phyloP scores from a whole-genome alignment of 352 stramenopile species.

The Phytophthora palmivora region DNA sequence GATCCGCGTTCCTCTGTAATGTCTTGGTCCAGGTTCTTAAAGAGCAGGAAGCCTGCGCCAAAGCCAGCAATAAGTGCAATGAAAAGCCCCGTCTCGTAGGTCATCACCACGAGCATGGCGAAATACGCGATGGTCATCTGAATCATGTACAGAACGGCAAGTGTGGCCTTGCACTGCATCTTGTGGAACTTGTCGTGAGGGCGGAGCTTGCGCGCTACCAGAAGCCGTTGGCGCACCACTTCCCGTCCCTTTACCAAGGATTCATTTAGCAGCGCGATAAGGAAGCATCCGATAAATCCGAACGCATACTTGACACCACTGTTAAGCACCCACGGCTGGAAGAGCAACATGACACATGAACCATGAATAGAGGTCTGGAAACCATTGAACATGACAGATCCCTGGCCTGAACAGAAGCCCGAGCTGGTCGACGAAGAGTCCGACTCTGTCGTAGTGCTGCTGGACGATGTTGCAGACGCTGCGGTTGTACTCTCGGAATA shows the following conservation, averaged over 20 bases:
- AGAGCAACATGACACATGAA: constrained; percentile 79
- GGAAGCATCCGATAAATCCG: constrained; percentile 72
- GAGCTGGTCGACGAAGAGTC: constrained; percentile 33
- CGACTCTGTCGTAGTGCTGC: constrained; percentile 28
- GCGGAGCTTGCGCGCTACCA: constrained; percentile 45
- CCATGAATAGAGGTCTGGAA: constrained; percentile 81
- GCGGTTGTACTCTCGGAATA: constrained; percentile 30
- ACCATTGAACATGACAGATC: constrained; percentile 85
- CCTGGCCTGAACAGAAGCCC: constrained; percentile 68
- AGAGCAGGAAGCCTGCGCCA: constrained; percentile 69
- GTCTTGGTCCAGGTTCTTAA: constrained; percentile 79
- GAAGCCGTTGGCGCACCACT: constrained; percentile 51
- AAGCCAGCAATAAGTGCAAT: constrained; percentile 75
- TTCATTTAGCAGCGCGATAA: constrained; percentile 73
- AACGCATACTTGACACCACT: constrained; percentile 76
- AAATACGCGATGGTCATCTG: constrained; percentile 88
- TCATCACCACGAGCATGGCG: constrained; percentile 87
- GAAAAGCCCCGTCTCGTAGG: constrained; percentile 82
- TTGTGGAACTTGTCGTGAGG: constrained; percentile 61
- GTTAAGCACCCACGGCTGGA: constrained; percentile 82
- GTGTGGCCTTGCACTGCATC: constrained; percentile 63
- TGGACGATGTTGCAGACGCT: constrained; percentile 22
- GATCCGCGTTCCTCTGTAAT: constrained; percentile 73
- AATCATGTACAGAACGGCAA: constrained; percentile 78
- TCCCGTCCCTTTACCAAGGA: constrained; percentile 67